These are phyloP conservation scores for Theobroma cacao DNA, from an alignment of 345 rosid genomes.

Conservation along the genomic window DNA sequence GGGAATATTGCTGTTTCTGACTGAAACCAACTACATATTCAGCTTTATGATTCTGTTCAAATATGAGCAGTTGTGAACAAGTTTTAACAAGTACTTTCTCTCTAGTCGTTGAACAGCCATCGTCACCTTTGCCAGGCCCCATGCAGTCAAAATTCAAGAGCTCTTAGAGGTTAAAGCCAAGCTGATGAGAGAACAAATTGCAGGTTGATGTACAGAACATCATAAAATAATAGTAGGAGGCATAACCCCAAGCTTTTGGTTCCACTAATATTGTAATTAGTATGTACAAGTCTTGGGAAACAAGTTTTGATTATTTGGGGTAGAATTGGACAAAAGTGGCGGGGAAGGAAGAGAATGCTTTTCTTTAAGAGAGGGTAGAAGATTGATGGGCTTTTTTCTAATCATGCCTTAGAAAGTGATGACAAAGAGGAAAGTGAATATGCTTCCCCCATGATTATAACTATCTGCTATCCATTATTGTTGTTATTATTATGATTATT, in stretches of 20 bases:
- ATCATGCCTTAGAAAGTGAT: constrained; percentile 85
- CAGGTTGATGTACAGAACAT: background rate
- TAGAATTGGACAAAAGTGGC: constrained; percentile 18
- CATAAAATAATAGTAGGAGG: background rate
- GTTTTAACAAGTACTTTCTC: background rate
- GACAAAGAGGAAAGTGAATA: constrained; percentile 83
- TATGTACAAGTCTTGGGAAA: constrained; percentile 33
- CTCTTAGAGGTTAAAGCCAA: too few species aligned
- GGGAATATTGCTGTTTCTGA: constrained; percentile 3
- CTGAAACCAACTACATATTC: background rate
- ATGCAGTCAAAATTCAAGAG: too few species aligned
- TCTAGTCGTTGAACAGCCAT: constrained; percentile 8
- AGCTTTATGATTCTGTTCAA: background rate
- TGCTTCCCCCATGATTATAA: constrained; percentile 60
- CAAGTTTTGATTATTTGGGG: constrained; percentile 24
- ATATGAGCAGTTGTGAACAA: background rate
- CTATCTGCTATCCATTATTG: constrained; percentile 51
- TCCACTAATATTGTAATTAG: background rate
- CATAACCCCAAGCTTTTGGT: background rate
- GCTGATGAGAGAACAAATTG: background rate
- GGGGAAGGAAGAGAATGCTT: constrained; percentile 24
- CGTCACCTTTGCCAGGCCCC: background rate
- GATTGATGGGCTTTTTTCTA: constrained; percentile 62
- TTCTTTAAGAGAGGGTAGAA: constrained; percentile 36
- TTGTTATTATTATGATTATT: constrained; percentile 17